Conservation (phyloP, 2,329 filamentous ascomycete genomes). For the Alternaria atra region DNA sequence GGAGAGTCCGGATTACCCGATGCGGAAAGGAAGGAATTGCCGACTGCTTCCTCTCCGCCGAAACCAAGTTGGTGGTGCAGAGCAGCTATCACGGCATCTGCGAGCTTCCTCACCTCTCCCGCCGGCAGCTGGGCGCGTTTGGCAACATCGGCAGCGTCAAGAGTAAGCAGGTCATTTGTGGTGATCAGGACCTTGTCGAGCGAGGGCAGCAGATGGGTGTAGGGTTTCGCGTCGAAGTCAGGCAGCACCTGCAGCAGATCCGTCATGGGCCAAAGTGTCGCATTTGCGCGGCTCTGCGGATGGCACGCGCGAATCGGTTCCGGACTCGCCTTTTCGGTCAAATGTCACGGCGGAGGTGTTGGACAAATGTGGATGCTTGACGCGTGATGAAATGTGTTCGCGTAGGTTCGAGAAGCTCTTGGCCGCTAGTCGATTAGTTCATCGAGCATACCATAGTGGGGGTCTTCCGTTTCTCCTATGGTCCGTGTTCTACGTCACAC, state of each 20-base stretch:
- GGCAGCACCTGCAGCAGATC: conserved; percentile 87
- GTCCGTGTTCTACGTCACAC: conserved; percentile 28
- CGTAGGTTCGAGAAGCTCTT: not conserved
- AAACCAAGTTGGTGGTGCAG: conserved; percentile 71
- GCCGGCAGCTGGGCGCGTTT: conserved; percentile 85
- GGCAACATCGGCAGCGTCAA: conserved; percentile 83
- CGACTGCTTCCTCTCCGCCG: conserved; percentile 33
- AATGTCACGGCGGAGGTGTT: conserved; percentile 4
- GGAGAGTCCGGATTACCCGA: conserved; percentile 9
- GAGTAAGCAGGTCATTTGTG: conserved; percentile 83
- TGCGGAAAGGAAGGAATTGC: conserved; percentile 28
- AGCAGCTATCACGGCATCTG: conserved; percentile 70
- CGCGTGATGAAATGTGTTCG: conserved; percentile 12
- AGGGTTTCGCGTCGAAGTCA: conserved; percentile 75
- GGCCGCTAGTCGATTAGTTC: not conserved
- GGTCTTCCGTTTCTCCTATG: conserved; percentile 31
- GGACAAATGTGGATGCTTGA: conserved; percentile 1
- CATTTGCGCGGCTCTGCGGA: conserved; percentile 49
- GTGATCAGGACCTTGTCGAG: conserved; percentile 82
- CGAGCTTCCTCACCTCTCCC: conserved; percentile 79
- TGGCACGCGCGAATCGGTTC: conserved; percentile 29
- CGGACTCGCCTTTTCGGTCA: conserved; percentile 5
- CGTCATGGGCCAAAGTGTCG: conserved; percentile 67
- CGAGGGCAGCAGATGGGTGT: conserved; percentile 77
- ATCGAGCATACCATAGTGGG: not conserved